Base-by-base conservation (phyloP, 331 rosid genomes). In the Pyracantha coccinea region DNA sequence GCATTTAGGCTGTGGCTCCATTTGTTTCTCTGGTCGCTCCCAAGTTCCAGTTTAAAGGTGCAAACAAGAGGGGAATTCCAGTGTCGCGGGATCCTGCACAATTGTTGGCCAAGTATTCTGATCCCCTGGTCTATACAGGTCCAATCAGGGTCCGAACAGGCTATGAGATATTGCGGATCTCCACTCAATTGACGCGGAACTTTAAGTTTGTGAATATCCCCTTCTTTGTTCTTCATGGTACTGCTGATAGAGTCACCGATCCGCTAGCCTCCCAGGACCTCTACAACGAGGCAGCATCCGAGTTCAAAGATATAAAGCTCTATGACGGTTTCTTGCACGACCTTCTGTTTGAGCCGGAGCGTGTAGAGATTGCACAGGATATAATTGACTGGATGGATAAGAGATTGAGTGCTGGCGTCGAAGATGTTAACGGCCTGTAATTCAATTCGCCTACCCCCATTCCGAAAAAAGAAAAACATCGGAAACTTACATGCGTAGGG, bases 121-220 rank as follows among this genome's bases (percentile, higher is more conserved):
- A 95, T 83, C 99, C 99, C 67, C 79, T 92, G 79, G 99, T 95
- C 52, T 95, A 95, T 84, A 95, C 99, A 0, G 99, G 99, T 45
- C 97, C 97, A 21, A 92, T 95, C 47, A 90, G 99, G 83, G 93
- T 95, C 59, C 88, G 99, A 80, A 95, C 99, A n/a, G 99, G 99
- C 31, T 89, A 95, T 45, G 99, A 95, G 85, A 95, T 95, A 60
- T 20, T 95, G 76, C 91, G 97, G 4, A 90, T 94, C 58, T 89
- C 99, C 4, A 80, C 97, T 0, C 84, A 87, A 66, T 78, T 94
- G 35, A 88, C 74, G 76, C 79, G 91, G 63, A 90, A 86, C 88
- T 83, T 94, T 38, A 87, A 85, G 85, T 82, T 86, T 8, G 91
- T 94, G 75, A 92, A 86, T 0, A 91, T 94, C 66, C 99, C 99